Base-by-base conservation (phyloP, 306 rosid genomes). In the Geum urbanum region DNA sequence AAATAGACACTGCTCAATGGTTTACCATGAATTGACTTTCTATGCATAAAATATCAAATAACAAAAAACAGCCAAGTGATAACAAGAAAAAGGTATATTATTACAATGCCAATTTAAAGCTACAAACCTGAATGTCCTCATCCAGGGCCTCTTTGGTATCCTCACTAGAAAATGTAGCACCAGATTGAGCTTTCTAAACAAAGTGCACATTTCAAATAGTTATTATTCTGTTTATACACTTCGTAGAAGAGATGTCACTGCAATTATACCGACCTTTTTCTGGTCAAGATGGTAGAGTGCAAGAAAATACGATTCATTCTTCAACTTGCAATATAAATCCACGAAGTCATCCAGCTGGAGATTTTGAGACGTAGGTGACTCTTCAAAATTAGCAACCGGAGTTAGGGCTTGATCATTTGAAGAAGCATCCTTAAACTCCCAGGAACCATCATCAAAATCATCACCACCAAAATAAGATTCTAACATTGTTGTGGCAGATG, bases 341-440 rank as follows among this genome's bases (percentile, higher is more conserved):
- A 86, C 54, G 70, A 61, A 86, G 75, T 84, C 88, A 78, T 76
- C 66, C 18, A 74, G 71, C 75, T 84, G 82, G 56, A 81, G 70
- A 64, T 80, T 64, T 22, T 78, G 47, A 41, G 83, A 79, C 45
- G 61, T 41, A 27, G 73, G 46, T 68, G 78, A 67, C 78, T 77
- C 82, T 81, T 44, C 77, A 66, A 77, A 72, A 77, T 67, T 73
- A 20, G 71, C 41, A 77, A 74, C 52, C 72, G 78, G 79, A 79
- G 79, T 56, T 47, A 69, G 79, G 57, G 80, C 74, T 18, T 74
- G 24, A 43, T 74, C 76, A 51, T 58, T 27, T 63, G 69, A 69
- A 76, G 53, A 83, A 15, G 81, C 96, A 81, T 84, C 89, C 83
- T 86, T 85, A 61, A 85, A 92, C 78, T 90, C 96, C 88, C 94